A percentile compares a stretch with the other conserved stretches of the same genome.
These are phyloP conservation scores for Ogataea methylovora DNA, from an alignment of 805 yeast genomes.

Conservation along the genomic window DNA sequence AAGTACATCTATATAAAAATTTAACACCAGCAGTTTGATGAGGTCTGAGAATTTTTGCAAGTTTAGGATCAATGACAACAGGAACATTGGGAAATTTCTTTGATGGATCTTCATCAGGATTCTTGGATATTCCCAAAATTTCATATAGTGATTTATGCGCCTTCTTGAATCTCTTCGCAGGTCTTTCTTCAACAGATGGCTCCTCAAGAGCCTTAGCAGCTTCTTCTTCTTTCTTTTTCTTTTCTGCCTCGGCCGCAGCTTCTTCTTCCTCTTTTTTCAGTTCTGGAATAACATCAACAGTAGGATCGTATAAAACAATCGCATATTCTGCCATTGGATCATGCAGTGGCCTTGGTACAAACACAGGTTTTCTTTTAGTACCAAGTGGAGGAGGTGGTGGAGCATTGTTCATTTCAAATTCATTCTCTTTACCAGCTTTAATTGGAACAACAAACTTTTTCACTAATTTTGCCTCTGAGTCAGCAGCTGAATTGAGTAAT, in stretches of 20 bases:
- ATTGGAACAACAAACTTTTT: conserved; percentile 60
- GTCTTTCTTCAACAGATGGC: conserved; percentile 7
- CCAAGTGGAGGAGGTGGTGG: conserved; percentile 81
- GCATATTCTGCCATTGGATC: conserved; percentile 94
- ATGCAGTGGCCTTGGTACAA: conserved; percentile 89
- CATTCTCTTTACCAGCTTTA: conserved; percentile 30
- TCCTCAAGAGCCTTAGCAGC: conserved; percentile 14
- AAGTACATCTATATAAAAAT: conserved; percentile 82
- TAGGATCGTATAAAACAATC: conserved; percentile 90
- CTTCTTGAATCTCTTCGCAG: conserved; percentile 28
- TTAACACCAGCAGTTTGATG: conserved; percentile 96
- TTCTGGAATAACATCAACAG: conserved; percentile 56
- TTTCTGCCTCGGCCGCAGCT: conserved; percentile 11
- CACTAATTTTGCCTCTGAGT: conserved; percentile 32
- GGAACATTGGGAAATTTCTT: conserved; percentile 78
- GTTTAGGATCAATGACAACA: conserved; percentile 87
- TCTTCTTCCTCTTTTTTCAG: conserved; percentile 21
- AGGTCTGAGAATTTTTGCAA: conserved; percentile 81
- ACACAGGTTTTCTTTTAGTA: conserved; percentile 55
- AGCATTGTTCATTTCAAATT: conserved; percentile 16
- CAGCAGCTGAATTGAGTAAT: conserved; percentile 31
- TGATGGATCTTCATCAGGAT: conserved; percentile 37
- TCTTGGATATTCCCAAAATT: conserved; percentile 61
- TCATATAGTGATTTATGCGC: conserved; percentile 69
- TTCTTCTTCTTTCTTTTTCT: conserved; percentile 19